Percentiles rank a stretch among this genome's conserved stretches.
phyloP scores from a whole-genome alignment of 345 rosid genomes.

The Populus tremula region DNA sequence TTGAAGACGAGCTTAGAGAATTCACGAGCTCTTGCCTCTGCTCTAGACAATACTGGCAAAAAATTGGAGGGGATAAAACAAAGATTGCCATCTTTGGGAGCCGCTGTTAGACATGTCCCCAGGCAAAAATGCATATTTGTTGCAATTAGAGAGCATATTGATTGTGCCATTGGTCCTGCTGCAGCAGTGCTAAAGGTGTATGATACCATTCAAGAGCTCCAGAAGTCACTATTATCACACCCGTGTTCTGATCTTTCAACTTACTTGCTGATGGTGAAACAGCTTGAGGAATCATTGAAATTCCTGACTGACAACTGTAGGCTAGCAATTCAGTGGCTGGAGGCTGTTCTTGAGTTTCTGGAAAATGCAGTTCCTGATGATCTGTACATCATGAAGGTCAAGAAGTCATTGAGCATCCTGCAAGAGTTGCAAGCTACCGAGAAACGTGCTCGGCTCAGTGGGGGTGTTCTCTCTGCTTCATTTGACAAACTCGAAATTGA shows the following conservation, averaged over 20 bases:
- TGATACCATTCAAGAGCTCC: constrained; percentile 45
- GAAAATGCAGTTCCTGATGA: constrained; percentile 35
- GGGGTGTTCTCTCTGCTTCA: constrained; percentile 50
- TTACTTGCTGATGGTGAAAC: constrained; percentile 47
- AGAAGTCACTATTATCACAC: constrained; percentile 35
- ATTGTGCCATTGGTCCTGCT: constrained; percentile 53
- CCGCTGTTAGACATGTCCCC: constrained; percentile 28
- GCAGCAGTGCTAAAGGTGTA: constrained; percentile 55
- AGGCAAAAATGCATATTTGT: constrained; percentile 33
- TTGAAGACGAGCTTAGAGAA: constrained; percentile 54
- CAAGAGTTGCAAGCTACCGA: constrained; percentile 40
- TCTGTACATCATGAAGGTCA: constrained; percentile 36
- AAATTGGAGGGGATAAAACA: constrained; percentile 38
- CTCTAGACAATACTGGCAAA: constrained; percentile 37
- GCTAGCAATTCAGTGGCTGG: constrained; percentile 71
- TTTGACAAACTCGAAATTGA: constrained; percentile 47
- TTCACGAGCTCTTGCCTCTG: constrained; percentile 48
- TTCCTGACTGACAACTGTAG: constrained; percentile 62
- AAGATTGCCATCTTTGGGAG: constrained; percentile 42
- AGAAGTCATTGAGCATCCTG: constrained; percentile 41
- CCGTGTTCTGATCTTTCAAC: constrained; percentile 28
- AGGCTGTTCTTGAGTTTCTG: constrained; percentile 46
- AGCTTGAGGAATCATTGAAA: constrained; percentile 57
- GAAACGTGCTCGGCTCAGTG: constrained; percentile 32
- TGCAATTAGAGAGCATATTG: constrained; percentile 49